Evolutionary conservation across 2,329 filamentous ascomycete genomes (phyloP).

Genomic region (Graphilbum fragrans): DNA sequence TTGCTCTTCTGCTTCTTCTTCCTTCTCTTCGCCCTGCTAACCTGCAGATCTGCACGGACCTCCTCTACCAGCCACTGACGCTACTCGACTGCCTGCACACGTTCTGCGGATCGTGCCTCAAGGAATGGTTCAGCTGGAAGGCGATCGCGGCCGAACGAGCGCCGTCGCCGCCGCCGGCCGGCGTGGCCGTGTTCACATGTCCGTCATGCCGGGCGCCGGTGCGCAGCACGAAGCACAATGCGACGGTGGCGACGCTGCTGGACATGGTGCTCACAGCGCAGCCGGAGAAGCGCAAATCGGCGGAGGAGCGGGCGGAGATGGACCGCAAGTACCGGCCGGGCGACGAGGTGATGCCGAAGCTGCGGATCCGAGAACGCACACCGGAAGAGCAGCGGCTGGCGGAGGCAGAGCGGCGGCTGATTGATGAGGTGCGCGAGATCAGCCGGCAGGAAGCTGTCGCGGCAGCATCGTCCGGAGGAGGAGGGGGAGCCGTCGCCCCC

Average conservation of each 20-base stretch:
- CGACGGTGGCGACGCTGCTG: slow-evolving; percentile 76
- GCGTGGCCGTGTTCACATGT: slow-evolving; percentile 61
- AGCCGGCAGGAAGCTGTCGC: slow-evolving; percentile 52
- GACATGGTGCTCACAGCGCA: slow-evolving; percentile 79
- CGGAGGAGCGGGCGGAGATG: slow-evolving; percentile 66
- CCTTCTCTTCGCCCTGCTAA: not conserved
- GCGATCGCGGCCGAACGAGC: slow-evolving; percentile 43
- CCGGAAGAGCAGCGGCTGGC: slow-evolving; percentile 41
- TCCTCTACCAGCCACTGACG: slow-evolving; percentile 82
- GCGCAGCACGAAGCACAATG: slow-evolving; percentile 79
- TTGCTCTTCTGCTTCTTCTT: not conserved
- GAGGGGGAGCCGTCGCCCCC: slow-evolving; percentile 3
- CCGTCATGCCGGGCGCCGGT: slow-evolving; percentile 83
- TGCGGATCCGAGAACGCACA: slow-evolving; percentile 37
- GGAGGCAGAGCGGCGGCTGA: slow-evolving; percentile 54
- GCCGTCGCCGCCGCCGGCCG: slow-evolving; percentile 34
- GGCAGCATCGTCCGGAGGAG: not conserved
- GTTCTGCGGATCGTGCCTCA: slow-evolving; percentile 89
- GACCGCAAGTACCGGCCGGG: slow-evolving; percentile 66
- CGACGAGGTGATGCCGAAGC: slow-evolving; percentile 62
- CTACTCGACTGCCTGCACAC: slow-evolving; percentile 90
- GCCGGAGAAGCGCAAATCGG: slow-evolving; percentile 58
- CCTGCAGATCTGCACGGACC: slow-evolving; percentile 83
- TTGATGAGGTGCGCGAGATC: slow-evolving; percentile 60
- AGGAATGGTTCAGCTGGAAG: slow-evolving; percentile 90